These are phyloP conservation scores for Pseudoneurospora amorphoporcata DNA, from an alignment of 495 filamentous ascomycete species.

Conservation along the genomic window DNA sequence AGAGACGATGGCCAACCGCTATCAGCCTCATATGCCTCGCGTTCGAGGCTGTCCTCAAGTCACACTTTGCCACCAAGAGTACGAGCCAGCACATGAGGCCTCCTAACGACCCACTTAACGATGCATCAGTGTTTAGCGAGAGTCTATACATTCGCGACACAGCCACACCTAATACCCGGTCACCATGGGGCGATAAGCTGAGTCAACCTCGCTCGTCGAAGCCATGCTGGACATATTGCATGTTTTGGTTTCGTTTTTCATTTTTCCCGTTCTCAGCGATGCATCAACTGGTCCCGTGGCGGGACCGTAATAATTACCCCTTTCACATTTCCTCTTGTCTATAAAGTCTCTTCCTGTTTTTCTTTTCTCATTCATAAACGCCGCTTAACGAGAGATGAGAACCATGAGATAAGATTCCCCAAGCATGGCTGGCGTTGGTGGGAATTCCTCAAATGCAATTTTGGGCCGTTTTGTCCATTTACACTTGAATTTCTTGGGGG, in stretches of 20 bases:
- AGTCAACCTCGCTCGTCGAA: slow-evolving; percentile 1
- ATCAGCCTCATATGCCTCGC: slow-evolving; percentile 3
- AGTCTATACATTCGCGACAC: neutral
- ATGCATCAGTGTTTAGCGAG: neutral
- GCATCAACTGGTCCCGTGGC: neutral
- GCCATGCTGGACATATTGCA: slow-evolving; percentile 2
- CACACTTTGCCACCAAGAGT: neutral
- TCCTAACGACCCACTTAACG: neutral
- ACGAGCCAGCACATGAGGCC: neutral
- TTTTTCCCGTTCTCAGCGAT: neutral
- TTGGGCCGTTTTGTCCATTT: neutral
- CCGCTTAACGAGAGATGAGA: slow-evolving; percentile 11
- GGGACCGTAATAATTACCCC: slow-evolving; percentile 1
- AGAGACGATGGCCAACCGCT: slow-evolving; percentile 3
- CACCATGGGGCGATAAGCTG: neutral
- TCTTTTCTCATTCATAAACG: slow-evolving; percentile 2
- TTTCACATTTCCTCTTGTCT: neutral
- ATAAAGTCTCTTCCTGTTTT: neutral
- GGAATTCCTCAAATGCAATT: neutral
- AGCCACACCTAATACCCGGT: neutral
- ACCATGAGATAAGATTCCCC: slow-evolving; percentile 9
- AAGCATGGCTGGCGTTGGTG: slow-evolving; percentile 15
- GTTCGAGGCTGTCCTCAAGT: neutral
- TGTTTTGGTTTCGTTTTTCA: neutral
- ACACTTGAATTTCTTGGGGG: neutral